Conservation (phyloP, 177 flowering plant species). For the Vitis hybrid region DNA sequence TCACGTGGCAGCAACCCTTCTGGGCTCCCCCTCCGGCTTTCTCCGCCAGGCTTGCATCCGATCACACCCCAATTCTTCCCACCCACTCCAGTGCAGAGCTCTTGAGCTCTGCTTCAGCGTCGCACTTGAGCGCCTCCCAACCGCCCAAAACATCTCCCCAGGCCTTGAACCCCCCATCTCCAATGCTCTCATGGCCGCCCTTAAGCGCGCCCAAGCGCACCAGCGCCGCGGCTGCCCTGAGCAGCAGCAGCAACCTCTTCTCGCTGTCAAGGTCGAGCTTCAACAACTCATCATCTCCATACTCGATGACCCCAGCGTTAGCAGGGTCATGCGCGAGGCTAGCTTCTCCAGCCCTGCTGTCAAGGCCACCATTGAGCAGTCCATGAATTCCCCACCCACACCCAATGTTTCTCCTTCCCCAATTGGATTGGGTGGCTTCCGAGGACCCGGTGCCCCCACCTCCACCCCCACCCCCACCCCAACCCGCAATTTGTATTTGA, state of each 20-base stretch:
- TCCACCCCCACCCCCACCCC: slow-evolving; percentile 2
- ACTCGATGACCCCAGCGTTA: slow-evolving; percentile 95
- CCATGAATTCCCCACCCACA: slow-evolving; percentile 40
- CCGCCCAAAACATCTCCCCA: slow-evolving; percentile 52
- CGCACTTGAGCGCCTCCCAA: slow-evolving; percentile 90
- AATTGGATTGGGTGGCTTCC: slow-evolving; percentile 33
- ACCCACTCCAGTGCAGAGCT: slow-evolving; percentile 93
- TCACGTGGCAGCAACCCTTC: slow-evolving; percentile 93
- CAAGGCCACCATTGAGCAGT: slow-evolving; percentile 84
- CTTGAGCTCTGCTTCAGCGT: slow-evolving; percentile 98
- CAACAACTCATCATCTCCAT: slow-evolving; percentile 92
- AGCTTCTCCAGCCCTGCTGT: slow-evolving; percentile 97
- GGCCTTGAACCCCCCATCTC: slow-evolving; percentile 80
- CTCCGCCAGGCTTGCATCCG: slow-evolving; percentile 93
- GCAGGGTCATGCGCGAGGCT: slow-evolving; percentile 96
- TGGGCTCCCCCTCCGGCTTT: slow-evolving; percentile 74
- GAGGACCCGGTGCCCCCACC: slow-evolving; percentile 21
- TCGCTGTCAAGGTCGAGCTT: slow-evolving; percentile 95
- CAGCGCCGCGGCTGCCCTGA: slow-evolving; percentile 98
- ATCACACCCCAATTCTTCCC: slow-evolving; percentile 94
- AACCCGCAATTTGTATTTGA: slow-evolving; percentile 59
- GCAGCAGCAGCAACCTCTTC: slow-evolving; percentile 92
- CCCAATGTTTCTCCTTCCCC: slow-evolving; percentile 17
- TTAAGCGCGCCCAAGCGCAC: slow-evolving; percentile 97
- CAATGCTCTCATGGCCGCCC: slow-evolving; percentile 95